phyloP scores from a whole-genome alignment of 768 basidiomycete genomes.

The Lentinula sp. region DNA sequence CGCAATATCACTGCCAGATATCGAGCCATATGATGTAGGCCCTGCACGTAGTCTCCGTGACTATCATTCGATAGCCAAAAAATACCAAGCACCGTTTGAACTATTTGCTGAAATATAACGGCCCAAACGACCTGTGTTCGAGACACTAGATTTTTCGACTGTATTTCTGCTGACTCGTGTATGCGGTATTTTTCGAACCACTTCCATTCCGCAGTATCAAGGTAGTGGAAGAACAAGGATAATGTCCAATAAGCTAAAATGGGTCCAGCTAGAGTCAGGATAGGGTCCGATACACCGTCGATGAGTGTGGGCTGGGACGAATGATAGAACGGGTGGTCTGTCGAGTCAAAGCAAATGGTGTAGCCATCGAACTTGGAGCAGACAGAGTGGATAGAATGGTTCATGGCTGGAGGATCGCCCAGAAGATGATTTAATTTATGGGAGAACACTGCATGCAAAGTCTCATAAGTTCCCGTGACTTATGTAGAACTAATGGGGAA shows the following conservation, averaged over 20 bases:
- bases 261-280: constrained; percentile 68
- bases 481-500: too few species aligned
- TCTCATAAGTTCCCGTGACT: too few species aligned
- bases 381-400: background rate
- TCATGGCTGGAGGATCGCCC: background rate
- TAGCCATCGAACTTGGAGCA: constrained; percentile 12
- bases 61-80: constrained; percentile 51
- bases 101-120: constrained; percentile 78
- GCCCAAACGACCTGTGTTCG: constrained; percentile 67
- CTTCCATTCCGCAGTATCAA: constrained; percentile 74
- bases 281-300: constrained; percentile 58
- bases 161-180: constrained; percentile 81
- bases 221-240: constrained; percentile 72
- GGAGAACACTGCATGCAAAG: too few species aligned
- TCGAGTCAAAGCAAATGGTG: constrained; percentile 27
- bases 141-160: constrained; percentile 67
- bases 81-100: constrained; percentile 77
- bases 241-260: constrained; percentile 80
- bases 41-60: constrained; percentile 30
- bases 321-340: constrained; percentile 51
- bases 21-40: constrained; percentile 34
- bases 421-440: background rate
- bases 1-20: constrained; percentile 32
- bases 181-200: constrained; percentile 82
- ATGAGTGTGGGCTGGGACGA: constrained; percentile 39